These are phyloP conservation scores for Clarireedia homoeocarpa DNA, from an alignment of 2,329 filamentous ascomycete genomes.

Conservation along the genomic window DNA sequence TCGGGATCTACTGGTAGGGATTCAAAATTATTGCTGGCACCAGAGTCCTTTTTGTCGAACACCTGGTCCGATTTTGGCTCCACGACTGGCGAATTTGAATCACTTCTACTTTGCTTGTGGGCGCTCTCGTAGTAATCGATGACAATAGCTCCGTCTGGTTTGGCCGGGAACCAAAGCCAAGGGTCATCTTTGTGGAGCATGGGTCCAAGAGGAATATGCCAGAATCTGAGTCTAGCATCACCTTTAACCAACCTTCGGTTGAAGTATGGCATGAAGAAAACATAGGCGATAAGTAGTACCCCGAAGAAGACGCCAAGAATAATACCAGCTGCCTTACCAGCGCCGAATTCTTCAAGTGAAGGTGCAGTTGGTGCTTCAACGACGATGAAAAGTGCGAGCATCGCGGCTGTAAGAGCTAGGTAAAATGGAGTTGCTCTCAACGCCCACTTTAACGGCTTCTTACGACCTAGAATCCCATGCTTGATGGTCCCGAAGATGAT, in stretches of 20 bases:
- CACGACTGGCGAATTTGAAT: not conserved
- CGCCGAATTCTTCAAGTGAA: constrained; percentile 29
- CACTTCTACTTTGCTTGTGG: not conserved
- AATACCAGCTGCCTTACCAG: constrained; percentile 27
- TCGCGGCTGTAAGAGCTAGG: constrained; percentile 36
- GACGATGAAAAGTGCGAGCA: constrained; percentile 22
- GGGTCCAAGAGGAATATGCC: constrained; percentile 29
- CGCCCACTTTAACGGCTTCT: constrained; percentile 64
- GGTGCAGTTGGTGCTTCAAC: constrained; percentile 16
- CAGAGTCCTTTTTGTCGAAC: not conserved
- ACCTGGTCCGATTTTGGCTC: not conserved
- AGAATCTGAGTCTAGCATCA: constrained; percentile 28
- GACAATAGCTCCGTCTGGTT: constrained; percentile 20
- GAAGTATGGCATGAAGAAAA: constrained; percentile 33
- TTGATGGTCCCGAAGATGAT: constrained; percentile 69
- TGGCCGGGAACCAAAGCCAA: constrained; percentile 21
- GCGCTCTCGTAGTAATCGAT: constrained; percentile 9
- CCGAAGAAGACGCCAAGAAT: constrained; percentile 22
- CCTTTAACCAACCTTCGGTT: constrained; percentile 25
- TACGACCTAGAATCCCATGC: constrained; percentile 60
- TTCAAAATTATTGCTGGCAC: not conserved
- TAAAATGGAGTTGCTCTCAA: constrained; percentile 67
- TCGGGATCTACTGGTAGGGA: not conserved
- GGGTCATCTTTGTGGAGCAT: constrained; percentile 27
- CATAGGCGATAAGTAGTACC: constrained; percentile 15